Conservation (phyloP, 176 grass and related monocot genomes). For the Aegilops speltoides region DNA sequence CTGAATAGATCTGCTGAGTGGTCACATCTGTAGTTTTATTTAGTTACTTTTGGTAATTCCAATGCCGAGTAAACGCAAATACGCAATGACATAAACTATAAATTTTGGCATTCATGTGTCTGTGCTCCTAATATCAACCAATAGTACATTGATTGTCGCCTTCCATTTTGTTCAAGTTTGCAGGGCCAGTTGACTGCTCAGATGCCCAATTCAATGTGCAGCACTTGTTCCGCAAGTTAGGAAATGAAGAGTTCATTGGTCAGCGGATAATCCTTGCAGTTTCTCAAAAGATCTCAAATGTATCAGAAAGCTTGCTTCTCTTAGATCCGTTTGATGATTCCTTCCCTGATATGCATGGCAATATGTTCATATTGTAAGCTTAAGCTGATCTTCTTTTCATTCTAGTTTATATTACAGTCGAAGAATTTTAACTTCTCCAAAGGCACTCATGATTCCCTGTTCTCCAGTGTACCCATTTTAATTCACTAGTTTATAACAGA, state of each 20-base stretch:
- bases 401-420: constrained; percentile 14
- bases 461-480: neutral
- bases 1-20: neutral
- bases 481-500: neutral
- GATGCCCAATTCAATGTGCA: constrained; percentile 81
- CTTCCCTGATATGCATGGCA: constrained; percentile 73
- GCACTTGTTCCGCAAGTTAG: constrained; percentile 75
- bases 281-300: constrained; percentile 77
- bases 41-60: neutral
- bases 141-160: neutral
- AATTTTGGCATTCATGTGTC: constrained; percentile 5
- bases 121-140: constrained; percentile 7
- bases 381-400: constrained; percentile 36
- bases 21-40: neutral
- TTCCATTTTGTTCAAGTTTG: constrained; percentile 26
- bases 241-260: constrained; percentile 74
- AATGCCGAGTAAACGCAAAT: neutral
- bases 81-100: neutral
- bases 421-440: neutral
- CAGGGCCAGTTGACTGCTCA: constrained; percentile 52
- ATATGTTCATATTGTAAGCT: constrained; percentile 88
- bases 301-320: constrained; percentile 76
- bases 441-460: neutral
- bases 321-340: constrained; percentile 83
- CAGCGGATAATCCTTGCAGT: constrained; percentile 72